phyloP scores from a whole-genome alignment of 306 rosid genomes.

The Betula pendula region DNA sequence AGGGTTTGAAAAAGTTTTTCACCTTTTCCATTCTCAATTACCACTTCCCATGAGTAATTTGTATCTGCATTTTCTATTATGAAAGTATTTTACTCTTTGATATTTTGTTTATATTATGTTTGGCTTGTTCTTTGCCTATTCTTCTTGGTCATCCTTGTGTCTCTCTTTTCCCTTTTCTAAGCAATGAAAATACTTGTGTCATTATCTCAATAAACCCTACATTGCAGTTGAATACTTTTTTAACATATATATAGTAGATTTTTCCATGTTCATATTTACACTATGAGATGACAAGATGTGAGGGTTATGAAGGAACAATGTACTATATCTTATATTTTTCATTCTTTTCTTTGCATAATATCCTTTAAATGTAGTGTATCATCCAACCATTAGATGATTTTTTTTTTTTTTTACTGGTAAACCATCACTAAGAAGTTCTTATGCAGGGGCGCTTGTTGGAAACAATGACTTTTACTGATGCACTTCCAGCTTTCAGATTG shows the following conservation, averaged over 20 bases:
- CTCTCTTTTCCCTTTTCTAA: not conserved
- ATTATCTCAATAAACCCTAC: not conserved
- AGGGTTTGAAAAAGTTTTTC: not conserved
- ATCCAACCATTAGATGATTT: constrained; percentile 2
- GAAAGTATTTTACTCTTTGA: too few species aligned
- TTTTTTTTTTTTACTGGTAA: constrained; percentile 16
- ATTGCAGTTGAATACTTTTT: too few species aligned
- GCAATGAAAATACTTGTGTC: not conserved
- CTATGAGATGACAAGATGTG: too few species aligned
- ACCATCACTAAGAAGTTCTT: constrained; percentile 20
- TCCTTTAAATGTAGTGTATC: not conserved
- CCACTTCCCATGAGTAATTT: not conserved
- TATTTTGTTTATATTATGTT: not conserved
- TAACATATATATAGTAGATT: too few species aligned
- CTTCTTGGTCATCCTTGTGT: not conserved
- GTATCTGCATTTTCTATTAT: not conserved
- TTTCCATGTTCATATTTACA: too few species aligned
- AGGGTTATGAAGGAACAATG: too few species aligned
- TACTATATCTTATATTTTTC: not conserved
- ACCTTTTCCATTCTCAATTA: not conserved
- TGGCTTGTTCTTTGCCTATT: not conserved
- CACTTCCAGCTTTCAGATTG: constrained; percentile 79
- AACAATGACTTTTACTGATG: constrained; percentile 82
- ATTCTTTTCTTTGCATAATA: not conserved
- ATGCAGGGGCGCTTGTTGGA: constrained; percentile 68